Conservation (phyloP, 2,329 filamentous ascomycete genomes). For the Fusarium sp. region DNA sequence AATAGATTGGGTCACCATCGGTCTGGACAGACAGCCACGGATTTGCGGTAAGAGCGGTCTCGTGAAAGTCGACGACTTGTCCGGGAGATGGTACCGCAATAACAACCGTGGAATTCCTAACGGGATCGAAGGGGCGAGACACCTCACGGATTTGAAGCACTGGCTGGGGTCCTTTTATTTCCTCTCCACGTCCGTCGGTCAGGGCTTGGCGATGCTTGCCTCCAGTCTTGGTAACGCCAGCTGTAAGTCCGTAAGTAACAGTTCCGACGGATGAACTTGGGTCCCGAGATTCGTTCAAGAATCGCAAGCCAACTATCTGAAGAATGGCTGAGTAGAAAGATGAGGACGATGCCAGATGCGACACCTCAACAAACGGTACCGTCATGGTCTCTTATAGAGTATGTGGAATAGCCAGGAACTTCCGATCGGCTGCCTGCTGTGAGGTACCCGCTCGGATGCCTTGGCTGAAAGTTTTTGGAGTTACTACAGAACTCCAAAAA, state of each 20-base stretch:
- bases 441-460: constrained; percentile 41
- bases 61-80: constrained; percentile 78
- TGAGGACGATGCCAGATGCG: constrained; percentile 79
- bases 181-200: constrained; percentile 40
- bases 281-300: constrained; percentile 49
- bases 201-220: constrained; percentile 34
- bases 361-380: constrained; percentile 71
- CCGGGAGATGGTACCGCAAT: constrained; percentile 75
- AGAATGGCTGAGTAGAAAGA: constrained; percentile 86
- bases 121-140: constrained; percentile 52
- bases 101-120: constrained; percentile 64
- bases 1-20: constrained; percentile 38
- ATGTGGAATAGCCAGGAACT: constrained; percentile 26
- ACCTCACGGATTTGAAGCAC: constrained; percentile 60
- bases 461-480: constrained; percentile 29
- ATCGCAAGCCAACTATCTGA: constrained; percentile 81
- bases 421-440: constrained; percentile 38
- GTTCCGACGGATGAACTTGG: constrained; percentile 51
- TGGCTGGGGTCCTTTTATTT: constrained; percentile 41
- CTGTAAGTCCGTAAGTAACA: constrained; percentile 54
- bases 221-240: constrained; percentile 28
- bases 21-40: constrained; percentile 58
- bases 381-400: constrained; percentile 48
- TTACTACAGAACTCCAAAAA: constrained; percentile 29
- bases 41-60: constrained; percentile 72